Evolutionary conservation across 2,329 filamentous ascomycete species (phyloP).

Genomic region (Exophiala sideris): DNA sequence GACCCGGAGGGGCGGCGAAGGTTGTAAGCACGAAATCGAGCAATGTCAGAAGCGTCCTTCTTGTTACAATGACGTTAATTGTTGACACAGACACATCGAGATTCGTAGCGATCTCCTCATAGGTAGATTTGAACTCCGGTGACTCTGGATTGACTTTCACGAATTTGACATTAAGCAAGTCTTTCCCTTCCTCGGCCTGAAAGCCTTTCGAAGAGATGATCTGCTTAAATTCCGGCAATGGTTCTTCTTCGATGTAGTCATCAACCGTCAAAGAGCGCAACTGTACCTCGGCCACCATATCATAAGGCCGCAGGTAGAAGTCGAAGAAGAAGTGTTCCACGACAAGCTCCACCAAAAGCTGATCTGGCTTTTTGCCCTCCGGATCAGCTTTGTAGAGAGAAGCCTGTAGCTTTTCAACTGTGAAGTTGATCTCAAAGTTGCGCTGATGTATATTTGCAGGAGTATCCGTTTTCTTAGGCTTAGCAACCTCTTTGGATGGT

Average conservation of each 20-base stretch:
- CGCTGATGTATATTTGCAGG: conserved; percentile 70
- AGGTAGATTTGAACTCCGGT: conserved; percentile 87
- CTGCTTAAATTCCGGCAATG: conserved; percentile 87
- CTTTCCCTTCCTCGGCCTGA: conserved; percentile 65
- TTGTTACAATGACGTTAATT: conserved; percentile 91
- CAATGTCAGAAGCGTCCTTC: conserved; percentile 85
- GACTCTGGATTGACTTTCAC: conserved; percentile 84
- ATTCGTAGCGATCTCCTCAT: conserved; percentile 91
- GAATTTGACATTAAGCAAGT: conserved; percentile 86
- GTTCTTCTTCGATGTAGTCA: conserved; percentile 86
- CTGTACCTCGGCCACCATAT: conserved; percentile 89
- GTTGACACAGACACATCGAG: conserved; percentile 88
- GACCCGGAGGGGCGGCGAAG: conserved; percentile 64
- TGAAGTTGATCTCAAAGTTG: conserved; percentile 95
- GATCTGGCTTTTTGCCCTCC: conserved; percentile 67
- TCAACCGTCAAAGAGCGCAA: conserved; percentile 84
- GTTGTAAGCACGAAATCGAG: conserved; percentile 92
- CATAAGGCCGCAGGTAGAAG: conserved; percentile 82
- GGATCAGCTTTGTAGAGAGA: conserved; percentile 86
- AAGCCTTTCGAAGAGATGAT: conserved; percentile 89
- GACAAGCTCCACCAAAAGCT: conserved; percentile 83
- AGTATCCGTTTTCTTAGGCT: conserved; percentile 60
- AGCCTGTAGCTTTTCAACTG: conserved; percentile 88
- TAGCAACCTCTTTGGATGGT: conserved; percentile 60
- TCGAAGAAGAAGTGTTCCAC: conserved; percentile 84